Base-by-base conservation (phyloP, 768 basidiomycete species). In the Lentinula detonsa region DNA sequence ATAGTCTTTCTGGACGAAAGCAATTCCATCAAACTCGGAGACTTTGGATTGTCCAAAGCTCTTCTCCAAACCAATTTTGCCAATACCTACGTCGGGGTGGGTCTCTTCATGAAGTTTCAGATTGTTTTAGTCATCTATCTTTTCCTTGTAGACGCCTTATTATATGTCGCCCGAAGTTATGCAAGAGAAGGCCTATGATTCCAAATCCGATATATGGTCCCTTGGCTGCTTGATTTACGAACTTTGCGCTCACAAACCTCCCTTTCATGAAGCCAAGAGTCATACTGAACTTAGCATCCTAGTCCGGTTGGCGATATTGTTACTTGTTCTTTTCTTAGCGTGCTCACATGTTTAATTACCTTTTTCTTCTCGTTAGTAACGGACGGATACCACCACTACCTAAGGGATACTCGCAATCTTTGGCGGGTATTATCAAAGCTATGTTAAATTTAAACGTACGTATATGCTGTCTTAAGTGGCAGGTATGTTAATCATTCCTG, bases 81-180 rank as follows among this genome's bases (percentile, higher is more conserved):
- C 18, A 93, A 87, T 65, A 99, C 97, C 37, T 99, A 98, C 62
- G 97, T 98, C 64, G 96, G 97, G 63, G 95, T 98, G 70, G 64
- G 91, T 78, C 31, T 15, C 28, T 59, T 60, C 21, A 28, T 49
- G 1, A 35, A 11, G 15, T 9, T 10, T 42, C 31, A 48, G 21
- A n/a, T 31, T 10, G 7, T 15, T 9, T 4, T 39, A 37, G 9
- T 9, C 35, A 9, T 3, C 1, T 11, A 21, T 15, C 13, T 37
- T 4, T 16, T 18, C 46, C 16, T 5, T 18, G 15, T 67, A 98
- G 95, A 99, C 97, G 3, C 97, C 97, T 3, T 95, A 98, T 71
- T 98, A 99, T 77, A 98, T 99, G 97, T 97, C 95, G 1, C 97
- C 97, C 0, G 96, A 99, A 72, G 82, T 98, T 37, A 93, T 98